These are phyloP conservation scores for Lactarius quietus DNA, from an alignment of 768 basidiomycete species.

Conservation along the genomic window DNA sequence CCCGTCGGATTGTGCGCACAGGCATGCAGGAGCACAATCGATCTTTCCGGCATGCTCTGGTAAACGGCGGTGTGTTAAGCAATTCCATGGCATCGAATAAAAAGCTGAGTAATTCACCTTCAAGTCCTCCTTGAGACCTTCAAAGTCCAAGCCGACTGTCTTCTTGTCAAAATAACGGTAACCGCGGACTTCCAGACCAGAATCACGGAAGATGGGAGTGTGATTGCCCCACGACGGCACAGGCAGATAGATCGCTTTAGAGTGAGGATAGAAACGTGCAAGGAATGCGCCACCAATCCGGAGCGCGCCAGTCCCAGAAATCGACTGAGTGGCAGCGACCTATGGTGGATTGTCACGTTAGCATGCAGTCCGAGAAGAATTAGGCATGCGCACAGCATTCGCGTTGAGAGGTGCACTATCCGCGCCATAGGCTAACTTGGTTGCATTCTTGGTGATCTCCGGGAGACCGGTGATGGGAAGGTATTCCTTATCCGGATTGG, in stretches of 20 bases:
- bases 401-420: constrained; percentile 70
- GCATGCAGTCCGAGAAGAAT: neutral
- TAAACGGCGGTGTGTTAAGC: neutral
- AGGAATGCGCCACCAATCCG: constrained; percentile 94
- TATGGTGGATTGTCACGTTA: constrained; percentile 31
- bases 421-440: constrained; percentile 86
- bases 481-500: constrained; percentile 89
- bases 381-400: constrained; percentile 55
- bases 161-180: constrained; percentile 95
- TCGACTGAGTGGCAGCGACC: constrained; percentile 88
- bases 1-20: constrained; percentile 99
- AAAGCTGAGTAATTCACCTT: constrained; percentile 47
- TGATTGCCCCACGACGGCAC: constrained; percentile 98
- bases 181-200: constrained; percentile 85
- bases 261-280: constrained; percentile 80
- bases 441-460: constrained; percentile 81
- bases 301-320: constrained; percentile 97
- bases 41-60: constrained; percentile 50
- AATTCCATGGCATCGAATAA: neutral
- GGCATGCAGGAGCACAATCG: constrained; percentile 89
- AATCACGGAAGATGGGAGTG: constrained; percentile 88
- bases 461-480: constrained; percentile 90
- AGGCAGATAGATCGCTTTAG: constrained; percentile 88
- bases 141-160: constrained; percentile 90
- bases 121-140: constrained; percentile 84